Conservation (phyloP, 306 rosid genomes). For the Ormosia emarginata region DNA sequence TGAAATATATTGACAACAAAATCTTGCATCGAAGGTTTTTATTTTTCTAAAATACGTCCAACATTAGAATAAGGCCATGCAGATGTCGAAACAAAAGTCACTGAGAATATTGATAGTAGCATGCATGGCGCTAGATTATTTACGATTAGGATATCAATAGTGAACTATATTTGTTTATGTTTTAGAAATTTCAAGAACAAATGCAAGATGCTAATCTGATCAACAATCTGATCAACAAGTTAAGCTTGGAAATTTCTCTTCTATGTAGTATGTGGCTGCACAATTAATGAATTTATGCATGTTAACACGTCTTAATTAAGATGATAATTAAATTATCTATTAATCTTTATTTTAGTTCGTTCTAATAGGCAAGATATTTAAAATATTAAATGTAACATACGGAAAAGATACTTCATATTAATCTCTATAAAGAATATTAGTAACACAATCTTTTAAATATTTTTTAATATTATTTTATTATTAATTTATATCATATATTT, state of each 20-base stretch:
- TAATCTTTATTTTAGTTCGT: not conserved
- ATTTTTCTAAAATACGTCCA: too few relatives aligned
- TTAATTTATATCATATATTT: too few relatives aligned
- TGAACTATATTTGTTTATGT: not conserved
- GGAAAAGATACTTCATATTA: not conserved
- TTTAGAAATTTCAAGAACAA: not conserved
- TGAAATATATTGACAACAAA: not conserved
- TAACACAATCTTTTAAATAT: too few relatives aligned
- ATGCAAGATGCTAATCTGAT: not conserved
- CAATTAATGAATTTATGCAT: not conserved
- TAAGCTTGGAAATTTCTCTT: not conserved
- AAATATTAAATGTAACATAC: not conserved
- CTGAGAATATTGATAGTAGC: not conserved
- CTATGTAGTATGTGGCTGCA: not conserved
- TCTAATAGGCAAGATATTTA: not conserved
- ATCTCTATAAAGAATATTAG: not conserved
- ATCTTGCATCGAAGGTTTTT: not conserved
- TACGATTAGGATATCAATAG: not conserved
- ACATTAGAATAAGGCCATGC: not conserved
- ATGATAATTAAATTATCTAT: not conserved
- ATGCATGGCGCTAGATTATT: not conserved
- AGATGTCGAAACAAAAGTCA: not conserved
- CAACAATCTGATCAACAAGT: not conserved
- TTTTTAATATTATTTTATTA: too few relatives aligned
- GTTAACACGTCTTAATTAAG: not conserved